Evolutionary conservation across 495 filamentous ascomycete genomes (phyloP), one percentile per base, ranked within the genome.

Genomic region (Penicillium lividum): DNA sequence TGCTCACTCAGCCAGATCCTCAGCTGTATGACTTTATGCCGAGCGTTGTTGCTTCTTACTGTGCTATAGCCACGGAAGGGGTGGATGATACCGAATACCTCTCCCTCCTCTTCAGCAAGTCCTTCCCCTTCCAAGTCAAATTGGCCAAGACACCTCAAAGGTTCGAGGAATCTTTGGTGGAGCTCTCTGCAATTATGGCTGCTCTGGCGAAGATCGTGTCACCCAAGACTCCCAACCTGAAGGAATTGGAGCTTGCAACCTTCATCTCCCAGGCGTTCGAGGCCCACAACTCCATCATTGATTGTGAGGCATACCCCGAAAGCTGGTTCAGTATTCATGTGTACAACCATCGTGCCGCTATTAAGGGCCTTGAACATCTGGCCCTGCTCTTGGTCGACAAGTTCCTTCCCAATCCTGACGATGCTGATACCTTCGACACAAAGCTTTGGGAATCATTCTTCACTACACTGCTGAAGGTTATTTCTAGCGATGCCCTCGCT

Each of bases 371-470:
- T n/a, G 91, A 97, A 70, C 88, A 90, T 57, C 75, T 97, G 22
- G 87, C 87, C 11, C 78, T 85, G 42, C 84, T 96, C 15, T 76
- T 99, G 52, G 80, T 91, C 38, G 84, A 90, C 15, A 86, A 82
- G 0, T 91, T 91, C 59, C 77, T 97, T 1, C 93, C 95, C 0
- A 78, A 90, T 54, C 91, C 92, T 2, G 95, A 96, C 60, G 91
- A 98, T 63, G 95, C 94, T 3, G 92, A 96, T 66, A 81, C 82
- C 8, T 99, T 97, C 68, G 89, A 95, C 67, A 97, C 90, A 8
- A 91, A 93, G 53, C 77, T 97, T 3, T 99, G 94, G 94, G 92
- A 91, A 58, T 77, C 87, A 40, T 98, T 97, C 73, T 96, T 99
- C 70, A 88, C 84, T 11, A 92, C 91, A 0, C 74, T 99, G 46